A percentile compares a stretch with the other conserved stretches of the same genome.
These are phyloP conservation scores for Knoxdaviesia proteae DNA, from an alignment of 2,329 filamentous ascomycete species.

Conservation along the genomic window DNA sequence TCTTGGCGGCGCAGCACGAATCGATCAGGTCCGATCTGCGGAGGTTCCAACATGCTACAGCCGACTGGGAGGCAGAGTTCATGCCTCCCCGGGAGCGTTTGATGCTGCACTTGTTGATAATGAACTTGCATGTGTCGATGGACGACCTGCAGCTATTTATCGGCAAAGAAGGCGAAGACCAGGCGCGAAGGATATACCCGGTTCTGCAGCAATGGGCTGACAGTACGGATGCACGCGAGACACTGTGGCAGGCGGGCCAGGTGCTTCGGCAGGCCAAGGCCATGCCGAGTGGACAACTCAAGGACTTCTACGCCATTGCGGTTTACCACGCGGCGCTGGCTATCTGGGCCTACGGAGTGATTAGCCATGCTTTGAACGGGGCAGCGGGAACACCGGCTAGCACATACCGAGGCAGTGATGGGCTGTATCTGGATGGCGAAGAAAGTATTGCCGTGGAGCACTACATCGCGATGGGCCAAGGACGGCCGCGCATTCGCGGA, in stretches of 20 bases:
- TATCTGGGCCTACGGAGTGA: constrained; percentile 49
- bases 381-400: constrained; percentile 10
- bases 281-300: constrained; percentile 30
- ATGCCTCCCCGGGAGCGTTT: constrained; percentile 24
- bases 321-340: constrained; percentile 48
- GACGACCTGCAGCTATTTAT: constrained; percentile 47
- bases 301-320: constrained; percentile 46
- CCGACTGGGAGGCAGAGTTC: constrained; percentile 6
- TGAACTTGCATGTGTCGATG: constrained; percentile 43
- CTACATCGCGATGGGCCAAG: constrained; percentile 36
- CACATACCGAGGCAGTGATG: constrained; percentile 7
- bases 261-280: constrained; percentile 37
- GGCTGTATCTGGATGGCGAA: constrained; percentile 33
- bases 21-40: too few species aligned
- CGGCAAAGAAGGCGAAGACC: constrained; percentile 45
- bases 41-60: too few species aligned
- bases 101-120: constrained; percentile 32
- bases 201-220: constrained; percentile 37
- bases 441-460: constrained; percentile 30
- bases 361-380: constrained; percentile 18
- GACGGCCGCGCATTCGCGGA: constrained; percentile 26
- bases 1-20: too few species aligned
- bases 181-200: constrained; percentile 37
- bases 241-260: constrained; percentile 49
- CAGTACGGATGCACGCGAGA: constrained; percentile 32